Evolutionary conservation across 163 green algal genomes (phyloP).

Genomic region (Volvox carteri): DNA sequence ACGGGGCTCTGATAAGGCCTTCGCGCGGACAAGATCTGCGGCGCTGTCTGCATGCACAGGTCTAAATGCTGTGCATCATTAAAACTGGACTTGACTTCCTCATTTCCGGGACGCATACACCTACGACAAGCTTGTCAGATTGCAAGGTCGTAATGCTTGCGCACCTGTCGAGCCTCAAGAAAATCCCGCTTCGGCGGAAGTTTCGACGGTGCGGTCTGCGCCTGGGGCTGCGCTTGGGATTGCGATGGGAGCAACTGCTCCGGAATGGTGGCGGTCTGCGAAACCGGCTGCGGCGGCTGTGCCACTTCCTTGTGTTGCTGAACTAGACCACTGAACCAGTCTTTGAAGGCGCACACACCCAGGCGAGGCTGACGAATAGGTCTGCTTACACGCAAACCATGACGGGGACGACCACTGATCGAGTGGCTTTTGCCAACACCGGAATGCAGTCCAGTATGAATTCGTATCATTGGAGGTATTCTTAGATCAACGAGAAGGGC

Average conservation of each 20-base stretch:
- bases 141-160: no score
- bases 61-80: no score
- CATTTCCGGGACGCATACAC: no score
- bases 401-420: neutral
- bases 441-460: neutral
- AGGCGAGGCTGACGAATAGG: conserved; percentile 17
- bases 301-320: neutral
- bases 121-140: no score
- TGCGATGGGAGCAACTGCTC: no score
- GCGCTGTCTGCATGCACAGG: no score
- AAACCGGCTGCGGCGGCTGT: no score
- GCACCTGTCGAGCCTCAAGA: conserved; percentile 55
- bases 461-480: neutral
- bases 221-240: neutral
- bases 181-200: conserved; percentile 59
- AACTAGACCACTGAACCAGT: conserved; percentile 18
- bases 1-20: no score
- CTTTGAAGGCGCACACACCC: conserved; percentile 24
- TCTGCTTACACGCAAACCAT: neutral
- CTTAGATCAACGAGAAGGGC: no score
- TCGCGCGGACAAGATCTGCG: no score
- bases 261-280: no score
- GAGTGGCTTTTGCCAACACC: neutral
- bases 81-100: no score
- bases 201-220: neutral